Evolutionary conservation across 306 rosid species (phyloP), one percentile per base, ranked within the genome.

Genomic region (Fragaria vesca): DNA sequence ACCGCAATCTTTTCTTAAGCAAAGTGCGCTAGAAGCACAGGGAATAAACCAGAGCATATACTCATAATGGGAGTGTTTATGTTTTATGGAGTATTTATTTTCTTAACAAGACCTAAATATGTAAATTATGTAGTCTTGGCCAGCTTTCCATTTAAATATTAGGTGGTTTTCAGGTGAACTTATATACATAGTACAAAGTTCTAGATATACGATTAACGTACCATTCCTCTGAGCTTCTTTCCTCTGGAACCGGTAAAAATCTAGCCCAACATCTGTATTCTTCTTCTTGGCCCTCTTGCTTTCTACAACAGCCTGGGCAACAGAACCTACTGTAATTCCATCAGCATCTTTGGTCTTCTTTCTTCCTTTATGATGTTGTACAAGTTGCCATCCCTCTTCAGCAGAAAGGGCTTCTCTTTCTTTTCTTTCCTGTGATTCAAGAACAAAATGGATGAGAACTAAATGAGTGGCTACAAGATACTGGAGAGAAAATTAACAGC

Each of bases 361-460:
- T 86, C 98, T 86, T 76, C 98, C 98, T 76, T 88, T 94, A 57
- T 91, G 96, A 82, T 92, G 96, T 32, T 80, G 87, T 70, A 91
- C 96, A 67, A 94, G 93, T 0, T 97, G 90, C 97, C 97, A 94
- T 63, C 98, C 98, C 47, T 90, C 97, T 36, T 91, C 97, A 34
- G 91, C 93, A 55, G 84, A 89, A 70, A 15, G 89, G 57, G 87
- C 91, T 82, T 94, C 93, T 83, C 84, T 90, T 79, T 86, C 93
- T 81, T 84, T 85, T 74, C 73, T 88, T 83, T 90, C 93, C 98
- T 94, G 93, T 69, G 83, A 63, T 73, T 47, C 81, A 21, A 72
- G 21, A 83, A 48, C 73, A 83, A 51, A 28, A 76, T 16, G 16
- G 45, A 60, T 63, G 68, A 76, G 60, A 12, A 51, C 38, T 50